Percentiles rank a stretch among this genome's conserved stretches.
Evolutionary conservation across 2,329 filamentous ascomycete species (phyloP).

Genomic region (Aspergillus pseudoglaucus): DNA sequence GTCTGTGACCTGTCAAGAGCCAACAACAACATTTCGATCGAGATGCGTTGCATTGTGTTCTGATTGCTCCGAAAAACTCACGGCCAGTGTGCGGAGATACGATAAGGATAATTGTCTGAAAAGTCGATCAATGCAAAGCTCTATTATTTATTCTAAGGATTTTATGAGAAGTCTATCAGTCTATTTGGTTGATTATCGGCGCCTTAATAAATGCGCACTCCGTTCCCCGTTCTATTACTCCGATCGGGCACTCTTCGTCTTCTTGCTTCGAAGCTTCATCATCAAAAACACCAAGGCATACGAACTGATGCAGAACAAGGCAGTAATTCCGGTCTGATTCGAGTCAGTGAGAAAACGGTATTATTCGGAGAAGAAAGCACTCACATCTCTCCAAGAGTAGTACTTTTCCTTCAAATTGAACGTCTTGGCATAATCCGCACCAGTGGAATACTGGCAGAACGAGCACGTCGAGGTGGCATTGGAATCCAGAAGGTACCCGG

Average conservation of each 20-base stretch:
- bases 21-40: too few relatives aligned
- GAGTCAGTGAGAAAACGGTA: constrained; percentile 3
- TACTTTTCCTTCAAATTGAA: constrained; percentile 29
- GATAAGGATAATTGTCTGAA: too few relatives aligned
- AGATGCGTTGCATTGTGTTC: too few relatives aligned
- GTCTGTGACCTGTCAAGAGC: too few relatives aligned
- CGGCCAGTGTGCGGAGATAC: too few relatives aligned
- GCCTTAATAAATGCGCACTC: background rate
- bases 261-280: constrained; percentile 46
- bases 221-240: constrained; percentile 16
- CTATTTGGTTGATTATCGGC: background rate
- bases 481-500: constrained; percentile 25
- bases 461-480: constrained; percentile 21
- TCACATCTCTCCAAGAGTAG: constrained; percentile 33
- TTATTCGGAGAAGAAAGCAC: constrained; percentile 3
- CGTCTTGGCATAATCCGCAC: constrained; percentile 28
- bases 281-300: constrained; percentile 42
- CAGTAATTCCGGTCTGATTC: constrained; percentile 35
- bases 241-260: constrained; percentile 38
- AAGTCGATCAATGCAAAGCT: background rate
- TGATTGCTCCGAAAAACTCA: too few relatives aligned
- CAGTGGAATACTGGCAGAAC: constrained; percentile 26
- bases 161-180: background rate
- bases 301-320: constrained; percentile 37
- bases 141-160: background rate